Conservation (phyloP, 805 yeast species). For the Isabelozyma gotoi region DNA sequence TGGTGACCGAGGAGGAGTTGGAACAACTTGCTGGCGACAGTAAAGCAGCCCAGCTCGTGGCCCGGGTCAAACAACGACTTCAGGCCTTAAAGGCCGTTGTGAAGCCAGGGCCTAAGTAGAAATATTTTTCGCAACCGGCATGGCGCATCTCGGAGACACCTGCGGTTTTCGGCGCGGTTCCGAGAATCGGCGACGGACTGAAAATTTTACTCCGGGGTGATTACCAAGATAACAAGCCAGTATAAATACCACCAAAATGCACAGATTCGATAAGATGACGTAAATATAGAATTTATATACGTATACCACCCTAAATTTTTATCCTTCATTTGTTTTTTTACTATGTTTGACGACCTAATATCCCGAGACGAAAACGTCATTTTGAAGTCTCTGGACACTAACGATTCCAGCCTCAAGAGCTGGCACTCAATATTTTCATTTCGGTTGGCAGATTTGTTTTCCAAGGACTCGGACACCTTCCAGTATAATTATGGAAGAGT, state of each 20-base stretch:
- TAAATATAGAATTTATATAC: no score
- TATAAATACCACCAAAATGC: neutral
- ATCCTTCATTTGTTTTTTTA: neutral
- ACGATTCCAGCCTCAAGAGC: neutral
- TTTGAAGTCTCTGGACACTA: conserved; percentile 1
- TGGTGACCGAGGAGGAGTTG: conserved; percentile 70
- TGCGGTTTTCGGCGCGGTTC: conserved; percentile 4
- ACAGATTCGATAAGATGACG: neutral
- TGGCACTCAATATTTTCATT: conserved; percentile 2
- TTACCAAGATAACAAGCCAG: neutral
- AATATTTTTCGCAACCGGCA: conserved; percentile 4
- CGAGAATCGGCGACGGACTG: conserved; percentile 5
- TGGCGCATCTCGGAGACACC: conserved; percentile 4
- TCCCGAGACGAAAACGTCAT: conserved; percentile 14
- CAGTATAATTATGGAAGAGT: conserved; percentile 6
- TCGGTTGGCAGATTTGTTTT: conserved; percentile 8
- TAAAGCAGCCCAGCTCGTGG: conserved; percentile 10
- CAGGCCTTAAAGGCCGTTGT: neutral
- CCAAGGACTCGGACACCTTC: conserved; percentile 11
- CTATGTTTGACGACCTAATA: conserved; percentile 15
- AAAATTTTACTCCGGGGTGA: neutral
- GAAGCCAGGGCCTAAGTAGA: neutral
- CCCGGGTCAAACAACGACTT: neutral
- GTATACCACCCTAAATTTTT: no score
- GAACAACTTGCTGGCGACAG: conserved; percentile 17